phyloP scores from a whole-genome alignment of 2,329 filamentous ascomycete species.

The Epichloe festucae region DNA sequence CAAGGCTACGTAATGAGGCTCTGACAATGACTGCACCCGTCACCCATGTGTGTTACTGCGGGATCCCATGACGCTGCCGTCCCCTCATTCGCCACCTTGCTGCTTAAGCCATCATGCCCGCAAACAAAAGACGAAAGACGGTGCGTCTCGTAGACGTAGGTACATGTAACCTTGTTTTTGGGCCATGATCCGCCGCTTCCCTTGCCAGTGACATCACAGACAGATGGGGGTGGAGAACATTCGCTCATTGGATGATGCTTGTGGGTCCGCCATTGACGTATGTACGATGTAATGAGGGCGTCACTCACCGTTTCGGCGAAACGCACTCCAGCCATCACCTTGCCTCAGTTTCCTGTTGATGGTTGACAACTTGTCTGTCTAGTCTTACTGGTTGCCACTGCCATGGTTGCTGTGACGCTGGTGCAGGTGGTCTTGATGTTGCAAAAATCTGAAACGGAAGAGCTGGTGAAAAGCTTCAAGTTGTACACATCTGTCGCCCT shows the following conservation, averaged over 20 bases:
- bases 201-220: slow-evolving; percentile 2
- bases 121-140: background rate
- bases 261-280: background rate
- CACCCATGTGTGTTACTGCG: background rate
- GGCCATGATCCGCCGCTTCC: background rate
- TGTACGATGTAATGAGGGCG: no score
- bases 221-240: background rate
- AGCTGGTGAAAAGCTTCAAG: no score
- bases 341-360: background rate
- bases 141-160: background rate
- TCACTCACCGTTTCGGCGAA: slow-evolving; percentile 2
- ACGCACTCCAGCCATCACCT: background rate
- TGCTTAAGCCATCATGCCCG: background rate
- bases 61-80: background rate
- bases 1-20: background rate
- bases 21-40: background rate
- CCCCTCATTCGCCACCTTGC: background rate
- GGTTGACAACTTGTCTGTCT: background rate
- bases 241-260: background rate
- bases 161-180: background rate
- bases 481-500: no score
- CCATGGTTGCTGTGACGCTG: no score
- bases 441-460: no score
- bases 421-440: no score
- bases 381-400: no score